Base-by-base conservation (phyloP, 805 yeast species). In the Cyberlindnera sargentensis region DNA sequence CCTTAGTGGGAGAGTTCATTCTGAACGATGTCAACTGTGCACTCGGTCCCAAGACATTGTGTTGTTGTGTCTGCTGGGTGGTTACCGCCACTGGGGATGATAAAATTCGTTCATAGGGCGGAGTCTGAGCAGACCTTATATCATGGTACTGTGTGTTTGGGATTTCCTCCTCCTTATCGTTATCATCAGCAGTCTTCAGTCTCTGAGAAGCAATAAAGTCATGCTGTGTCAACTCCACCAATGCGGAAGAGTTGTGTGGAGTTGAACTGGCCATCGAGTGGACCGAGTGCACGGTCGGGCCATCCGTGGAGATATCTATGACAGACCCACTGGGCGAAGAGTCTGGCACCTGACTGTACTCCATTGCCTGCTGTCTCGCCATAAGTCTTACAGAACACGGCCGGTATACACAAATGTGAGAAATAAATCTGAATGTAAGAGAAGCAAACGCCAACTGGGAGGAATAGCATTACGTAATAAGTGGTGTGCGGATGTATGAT, bases 21-120 rank as follows among this genome's bases (percentile, higher is more conserved):
- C 58, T 47, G 36, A 56, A 54, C n/a, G 58, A 54, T 3, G 57
- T 56, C 6, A 51, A 37, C 30, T 56, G 59, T 2, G 58, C 58
- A 45, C 57, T 52, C 6, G 53, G 48, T 1, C 35, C 40, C 32
- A 43, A 38, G 5, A 37, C 36, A 20, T 35, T 29, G 5, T 29
- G 32, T 6, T 29, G n/a, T 20, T 10, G 30, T 9, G 39, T 41
- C 23, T 40, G 35, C 20, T 20, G 43, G 6, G 44, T 35, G 7
- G 8, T 26, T 8, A 6, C 20, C 28, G 29, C 29, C 27, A 34
- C 34, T 24, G 45, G 50, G 4, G 50, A 44, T 3, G 52, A 45
- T 4, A 47, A 42, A 4, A 39, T 39, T 6, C 40, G 34, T 10
- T 24, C 15, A 10, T 24, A 8, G 7, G 34, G 35, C 4, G 47